Base-by-base conservation (phyloP, 768 basidiomycete species). In the Cyclocybe aegerita region DNA sequence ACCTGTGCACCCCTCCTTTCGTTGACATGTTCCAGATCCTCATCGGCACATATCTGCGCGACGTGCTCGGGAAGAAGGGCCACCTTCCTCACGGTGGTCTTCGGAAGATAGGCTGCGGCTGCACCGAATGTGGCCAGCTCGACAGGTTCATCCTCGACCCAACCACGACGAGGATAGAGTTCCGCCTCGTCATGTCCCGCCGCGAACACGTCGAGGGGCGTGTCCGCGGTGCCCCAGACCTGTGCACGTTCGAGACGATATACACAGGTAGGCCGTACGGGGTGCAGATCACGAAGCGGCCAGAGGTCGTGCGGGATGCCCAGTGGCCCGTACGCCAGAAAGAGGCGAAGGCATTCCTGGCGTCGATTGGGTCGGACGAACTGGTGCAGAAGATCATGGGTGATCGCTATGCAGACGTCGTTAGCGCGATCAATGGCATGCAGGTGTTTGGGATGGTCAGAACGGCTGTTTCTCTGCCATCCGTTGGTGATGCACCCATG, bases 71-170 rank as follows among this genome's bases (percentile, higher is more conserved):
- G 7, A 46, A 52, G 4, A 63, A 61, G 40, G 48, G 52, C 5
- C 53, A 54, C 7, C 11, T 44, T 4, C 16, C 49, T 30, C 44
- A 30, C 9, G 12, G 48, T 1, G 50, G 48, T 10, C 51, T 68
- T 33, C 61, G 66, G 29, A 68, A 65, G 34, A 52, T 72, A 35
- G 66, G 66, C 5, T 70, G 70, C 47, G 65, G 68, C 16, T 71
- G 68, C 43, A 10, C 11, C 9, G 62, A 69, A 29, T 71, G 70
- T 52, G 48, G 52, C 7, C 29, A 23, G 16, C 29, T 72, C 23
- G 62, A 71, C 48, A 44, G 10, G 0, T 70, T 72, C 52, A 48
- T 71, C 14, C 32, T 60, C 14, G 61, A 60, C 29, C 48, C 57
- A 6, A 34, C 30, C 9, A 46, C 23, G 2, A 35, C 52, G 8